Percentiles rank a stretch among this genome's conserved stretches.
Evolutionary conservation across 2,329 filamentous ascomycete species (phyloP).

Genomic region (Lithohypha guttulata): DNA sequence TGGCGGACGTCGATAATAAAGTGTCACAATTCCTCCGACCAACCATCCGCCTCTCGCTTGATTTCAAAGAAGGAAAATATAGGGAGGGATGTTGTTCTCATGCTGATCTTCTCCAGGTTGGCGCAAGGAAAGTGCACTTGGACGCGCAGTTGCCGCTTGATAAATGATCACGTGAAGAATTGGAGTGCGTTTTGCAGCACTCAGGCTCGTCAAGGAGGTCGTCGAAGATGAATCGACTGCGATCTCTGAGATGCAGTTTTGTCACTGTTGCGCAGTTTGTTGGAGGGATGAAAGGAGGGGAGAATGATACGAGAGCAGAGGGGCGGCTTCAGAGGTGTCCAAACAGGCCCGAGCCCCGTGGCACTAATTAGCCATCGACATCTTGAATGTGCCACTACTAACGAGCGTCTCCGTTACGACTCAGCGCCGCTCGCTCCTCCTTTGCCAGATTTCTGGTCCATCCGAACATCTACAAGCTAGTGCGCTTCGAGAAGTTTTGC

Average conservation of each 20-base stretch:
- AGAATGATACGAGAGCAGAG: conserved; percentile 2
- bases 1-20: conserved; percentile 9
- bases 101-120: background rate
- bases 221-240: no score
- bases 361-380: no score
- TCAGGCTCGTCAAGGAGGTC: background rate
- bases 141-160: background rate
- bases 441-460: background rate
- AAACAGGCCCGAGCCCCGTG: background rate
- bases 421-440: no score
- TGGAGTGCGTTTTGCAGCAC: background rate
- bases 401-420: no score
- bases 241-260: no score
- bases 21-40: conserved; percentile 19
- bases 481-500: conserved; percentile 1
- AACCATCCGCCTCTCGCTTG: conserved; percentile 22
- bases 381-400: background rate
- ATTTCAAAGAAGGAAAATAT: conserved; percentile 18
- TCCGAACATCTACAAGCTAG: background rate
- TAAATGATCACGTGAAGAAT: background rate
- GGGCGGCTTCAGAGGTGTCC: background rate
- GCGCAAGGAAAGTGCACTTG: conserved; percentile 31
- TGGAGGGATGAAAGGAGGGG: conserved; percentile 9
- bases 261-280: conserved; percentile 5
- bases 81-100: conserved; percentile 12